A percentile compares a stretch with the other conserved stretches of the same genome.
phyloP scores from a whole-genome alignment of 768 basidiomycete genomes.

The Phylloporus arenicola region DNA sequence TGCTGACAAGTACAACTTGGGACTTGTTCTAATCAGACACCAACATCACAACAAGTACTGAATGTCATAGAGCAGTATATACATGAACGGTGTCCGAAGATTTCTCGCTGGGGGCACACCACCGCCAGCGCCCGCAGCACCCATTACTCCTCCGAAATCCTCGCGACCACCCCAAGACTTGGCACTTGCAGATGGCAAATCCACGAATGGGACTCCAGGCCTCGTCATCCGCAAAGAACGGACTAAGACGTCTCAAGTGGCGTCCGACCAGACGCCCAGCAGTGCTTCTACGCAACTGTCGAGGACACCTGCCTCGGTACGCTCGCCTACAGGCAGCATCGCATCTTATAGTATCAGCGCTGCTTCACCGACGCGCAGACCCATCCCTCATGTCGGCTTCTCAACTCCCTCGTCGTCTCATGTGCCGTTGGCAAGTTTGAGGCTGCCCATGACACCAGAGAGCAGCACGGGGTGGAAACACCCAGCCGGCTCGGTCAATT shows the following conservation, averaged over 20 bases:
- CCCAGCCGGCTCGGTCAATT: constrained; percentile 43
- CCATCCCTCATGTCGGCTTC: constrained; percentile 19
- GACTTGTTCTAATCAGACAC: not conserved
- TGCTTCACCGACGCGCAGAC: constrained; percentile 16
- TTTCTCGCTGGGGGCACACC: constrained; percentile 46
- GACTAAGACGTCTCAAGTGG: constrained; percentile 25
- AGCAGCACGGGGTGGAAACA: constrained; percentile 37
- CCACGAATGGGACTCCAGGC: constrained; percentile 25
- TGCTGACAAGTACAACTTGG: not conserved
- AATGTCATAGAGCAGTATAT: constrained; percentile 16
- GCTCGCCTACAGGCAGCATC: constrained; percentile 24
- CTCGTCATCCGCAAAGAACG: constrained; percentile 53
- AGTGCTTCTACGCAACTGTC: constrained; percentile 24
- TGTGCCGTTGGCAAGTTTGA: constrained; percentile 25
- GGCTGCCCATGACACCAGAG: constrained; percentile 34
- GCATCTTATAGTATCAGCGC: constrained; percentile 17
- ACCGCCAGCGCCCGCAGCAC: constrained; percentile 22
- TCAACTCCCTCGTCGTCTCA: constrained; percentile 41
- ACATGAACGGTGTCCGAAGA: constrained; percentile 71
- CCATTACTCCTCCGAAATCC: constrained; percentile 28
- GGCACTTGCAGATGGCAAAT: constrained; percentile 21
- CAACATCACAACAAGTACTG: constrained; percentile 11
- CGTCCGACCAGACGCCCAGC: constrained; percentile 22
- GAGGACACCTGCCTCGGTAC: constrained; percentile 14
- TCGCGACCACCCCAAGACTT: constrained; percentile 45